These are phyloP conservation scores for Pelargonium nanum DNA, from an alignment of 345 rosid species.

Conservation along the genomic window DNA sequence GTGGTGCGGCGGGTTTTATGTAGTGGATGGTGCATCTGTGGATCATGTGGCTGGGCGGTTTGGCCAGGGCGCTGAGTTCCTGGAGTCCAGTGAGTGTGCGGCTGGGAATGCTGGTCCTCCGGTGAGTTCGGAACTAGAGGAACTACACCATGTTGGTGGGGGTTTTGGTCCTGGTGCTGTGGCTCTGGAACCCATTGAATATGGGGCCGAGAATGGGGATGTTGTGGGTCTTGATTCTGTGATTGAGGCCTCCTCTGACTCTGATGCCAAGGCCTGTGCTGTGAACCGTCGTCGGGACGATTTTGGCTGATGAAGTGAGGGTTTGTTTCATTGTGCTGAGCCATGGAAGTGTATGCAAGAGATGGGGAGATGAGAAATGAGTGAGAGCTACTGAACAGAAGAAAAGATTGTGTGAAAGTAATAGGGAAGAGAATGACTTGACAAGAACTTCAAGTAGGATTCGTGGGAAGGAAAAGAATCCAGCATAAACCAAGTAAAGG, in stretches of 20 bases:
- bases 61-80: background rate
- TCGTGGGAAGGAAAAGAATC: constrained; percentile 51
- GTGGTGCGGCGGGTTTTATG: background rate
- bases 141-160: background rate
- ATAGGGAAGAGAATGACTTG: constrained; percentile 41
- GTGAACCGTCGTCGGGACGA: background rate
- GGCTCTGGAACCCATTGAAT: background rate
- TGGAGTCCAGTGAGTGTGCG: background rate
- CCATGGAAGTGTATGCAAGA: constrained; percentile 19
- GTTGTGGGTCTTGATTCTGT: background rate
- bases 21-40: background rate
- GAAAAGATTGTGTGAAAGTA: constrained; percentile 13
- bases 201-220: background rate
- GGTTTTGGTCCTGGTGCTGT: background rate
- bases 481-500: constrained; percentile 32
- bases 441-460: constrained; percentile 53
- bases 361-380: constrained; percentile 1
- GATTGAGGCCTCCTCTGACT: background rate
- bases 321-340: constrained; percentile 42
- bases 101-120: background rate
- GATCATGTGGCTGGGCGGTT: too few relatives aligned
- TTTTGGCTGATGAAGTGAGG: constrained; percentile 30
- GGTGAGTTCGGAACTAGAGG: background rate
- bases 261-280: background rate
- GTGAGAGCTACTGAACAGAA: constrained; percentile 2